phyloP scores from a whole-genome alignment of 768 basidiomycete species.

The Boletus sp. region DNA sequence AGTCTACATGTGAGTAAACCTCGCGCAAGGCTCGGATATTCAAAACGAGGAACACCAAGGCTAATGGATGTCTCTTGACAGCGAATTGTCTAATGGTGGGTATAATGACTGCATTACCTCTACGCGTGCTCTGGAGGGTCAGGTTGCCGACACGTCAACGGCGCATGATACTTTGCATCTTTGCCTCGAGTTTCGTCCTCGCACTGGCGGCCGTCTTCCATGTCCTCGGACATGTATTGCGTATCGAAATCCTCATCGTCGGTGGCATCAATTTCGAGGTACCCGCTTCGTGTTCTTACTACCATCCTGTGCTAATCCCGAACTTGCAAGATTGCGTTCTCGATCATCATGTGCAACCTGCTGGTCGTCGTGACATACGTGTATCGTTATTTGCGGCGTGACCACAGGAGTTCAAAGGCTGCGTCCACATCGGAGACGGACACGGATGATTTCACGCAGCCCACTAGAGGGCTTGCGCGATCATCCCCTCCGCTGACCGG shows the following conservation, averaged over 20 bases:
- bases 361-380: conserved; percentile 17
- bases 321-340: conserved; percentile 3
- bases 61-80: neutral
- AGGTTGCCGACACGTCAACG: conserved; percentile 11
- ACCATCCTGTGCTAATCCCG: neutral
- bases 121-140: conserved; percentile 17
- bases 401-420: neutral
- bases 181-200: conserved; percentile 15
- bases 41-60: too few relatives aligned
- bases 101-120: conserved; percentile 14
- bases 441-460: conserved; percentile 3
- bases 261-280: conserved; percentile 10
- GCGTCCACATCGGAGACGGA: neutral
- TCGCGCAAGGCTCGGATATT: neutral
- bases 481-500: neutral
- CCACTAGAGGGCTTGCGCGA: neutral
- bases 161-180: conserved; percentile 19
- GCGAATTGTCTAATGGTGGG: conserved; percentile 5
- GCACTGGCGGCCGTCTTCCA: conserved; percentile 12
- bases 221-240: neutral
- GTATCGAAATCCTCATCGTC: neutral
- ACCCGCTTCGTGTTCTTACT: neutral
- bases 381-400: conserved; percentile 6
- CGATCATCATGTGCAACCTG: conserved; percentile 17
- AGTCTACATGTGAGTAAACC: conserved; percentile 7